A percentile compares a stretch with the other conserved stretches of the same genome.
Evolutionary conservation across 1,139 yeast species (phyloP).

Genomic region (Debaryomyces robertsiae): DNA sequence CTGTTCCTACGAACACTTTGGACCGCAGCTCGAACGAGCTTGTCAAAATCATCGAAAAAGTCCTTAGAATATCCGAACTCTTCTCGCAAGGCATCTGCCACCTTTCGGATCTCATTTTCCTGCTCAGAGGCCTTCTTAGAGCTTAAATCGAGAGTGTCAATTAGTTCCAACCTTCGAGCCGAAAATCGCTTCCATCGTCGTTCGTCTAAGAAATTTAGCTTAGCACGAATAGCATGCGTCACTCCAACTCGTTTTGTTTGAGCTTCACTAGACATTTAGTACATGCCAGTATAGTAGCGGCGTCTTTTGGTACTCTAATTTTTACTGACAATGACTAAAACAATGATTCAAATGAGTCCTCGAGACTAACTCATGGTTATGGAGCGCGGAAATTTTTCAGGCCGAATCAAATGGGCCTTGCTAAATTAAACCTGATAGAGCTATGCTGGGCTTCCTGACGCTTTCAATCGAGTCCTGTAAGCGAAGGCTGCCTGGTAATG

Average conservation of each 20-base stretch:
- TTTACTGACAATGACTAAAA: constrained; percentile 1
- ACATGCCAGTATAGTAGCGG: neutral
- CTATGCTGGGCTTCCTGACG: too few species aligned
- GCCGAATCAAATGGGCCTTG: too few species aligned
- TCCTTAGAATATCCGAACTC: constrained; percentile 74
- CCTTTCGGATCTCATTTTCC: constrained; percentile 73
- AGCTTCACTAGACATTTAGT: constrained; percentile 3
- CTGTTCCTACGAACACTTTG: constrained; percentile 59
- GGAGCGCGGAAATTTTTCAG: neutral
- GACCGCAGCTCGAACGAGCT: constrained; percentile 87
- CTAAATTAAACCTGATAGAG: too few species aligned
- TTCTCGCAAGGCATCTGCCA: constrained; percentile 70
- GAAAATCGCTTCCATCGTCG: constrained; percentile 86
- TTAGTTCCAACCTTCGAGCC: constrained; percentile 82
- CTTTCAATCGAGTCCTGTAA: too few species aligned
- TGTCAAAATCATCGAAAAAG: constrained; percentile 73
- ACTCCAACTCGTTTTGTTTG: constrained; percentile 50
- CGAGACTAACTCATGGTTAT: neutral
- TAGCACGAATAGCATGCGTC: constrained; percentile 75
- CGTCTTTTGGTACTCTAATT: constrained; percentile 3
- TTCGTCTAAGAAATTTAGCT: constrained; percentile 77
- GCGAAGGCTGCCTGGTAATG: too few species aligned
- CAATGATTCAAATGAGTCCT: constrained; percentile 5
- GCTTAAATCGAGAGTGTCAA: constrained; percentile 77
- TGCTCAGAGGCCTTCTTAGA: constrained; percentile 90